Base-by-base conservation (phyloP, 2,329 filamentous ascomycete genomes). In the Penicillium polonicum region DNA sequence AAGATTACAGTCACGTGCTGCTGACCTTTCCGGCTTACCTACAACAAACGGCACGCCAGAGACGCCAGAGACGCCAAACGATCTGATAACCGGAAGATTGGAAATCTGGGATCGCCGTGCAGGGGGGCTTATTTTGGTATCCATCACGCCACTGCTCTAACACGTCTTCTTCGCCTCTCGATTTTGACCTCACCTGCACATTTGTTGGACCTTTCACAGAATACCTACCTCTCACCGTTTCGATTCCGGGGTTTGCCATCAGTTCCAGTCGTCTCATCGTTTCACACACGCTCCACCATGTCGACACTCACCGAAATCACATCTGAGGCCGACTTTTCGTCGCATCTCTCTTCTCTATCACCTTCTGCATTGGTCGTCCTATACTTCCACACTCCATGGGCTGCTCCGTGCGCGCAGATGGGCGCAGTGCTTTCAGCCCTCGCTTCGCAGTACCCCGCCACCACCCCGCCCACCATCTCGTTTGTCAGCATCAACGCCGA, bases 301-400 rank as follows among this genome's bases (percentile, higher is more conserved):
- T 90, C 89, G 64, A 86, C 84, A 58, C 85, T 97, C 70, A 85
- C 83, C 64, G 89, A 95, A 70, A 88, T 97, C 76, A 83, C 85
- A 67, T 86, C 84, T 67, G 85, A 91, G 69, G 79, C 83, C 65
- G 86, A 87, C 68, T 97, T 94, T 86, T 81, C 87, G 65, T 78
- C 85, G 64, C 83, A 89, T 71, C 80, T 90, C 61, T 80, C 82
- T 61, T 82, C 85, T 42, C 82, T 92, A 15, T 84, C 90, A 12
- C 72, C 88, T 2, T 83, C 87, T 17, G 85, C 89, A 17, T 85
- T 97, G 59, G 82, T 93, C 62, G 83, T 97, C 70, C 85, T 96
- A 72, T 97, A 92, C 74, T 99, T 99, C 82, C 90, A 97, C 75
- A 92, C 94, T 21, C 90, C 92, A 65, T 99, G 94, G 94, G 94